Evolutionary conservation across 176 grass and related monocot species (phyloP).

Genomic region (Eremochloa ophiuroides): DNA sequence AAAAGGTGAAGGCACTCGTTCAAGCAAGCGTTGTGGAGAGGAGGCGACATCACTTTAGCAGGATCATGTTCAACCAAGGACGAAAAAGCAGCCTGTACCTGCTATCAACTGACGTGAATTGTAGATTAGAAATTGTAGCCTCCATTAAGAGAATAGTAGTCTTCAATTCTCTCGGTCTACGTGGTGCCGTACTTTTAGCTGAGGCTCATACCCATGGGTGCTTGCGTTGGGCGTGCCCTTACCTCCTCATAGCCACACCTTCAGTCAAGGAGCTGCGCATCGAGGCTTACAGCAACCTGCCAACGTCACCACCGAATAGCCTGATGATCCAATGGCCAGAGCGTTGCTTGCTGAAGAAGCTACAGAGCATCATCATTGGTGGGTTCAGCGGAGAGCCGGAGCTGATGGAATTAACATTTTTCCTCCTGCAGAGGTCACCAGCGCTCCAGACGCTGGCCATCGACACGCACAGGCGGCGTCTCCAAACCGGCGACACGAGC

Average conservation of each 20-base stretch:
- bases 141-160: too few relatives aligned
- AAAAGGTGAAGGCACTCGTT: too few relatives aligned
- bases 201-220: too few relatives aligned
- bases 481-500: rapidly evolving
- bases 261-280: not conserved
- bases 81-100: too few relatives aligned
- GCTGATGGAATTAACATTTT: not conserved
- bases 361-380: not conserved
- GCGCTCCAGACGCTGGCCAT: not conserved
- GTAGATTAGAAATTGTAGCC: too few relatives aligned
- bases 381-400: not conserved
- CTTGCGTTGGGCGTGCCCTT: too few relatives aligned
- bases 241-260: not conserved
- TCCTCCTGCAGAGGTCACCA: not conserved
- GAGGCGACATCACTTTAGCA: too few relatives aligned
- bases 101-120: too few relatives aligned
- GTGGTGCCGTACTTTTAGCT: too few relatives aligned
- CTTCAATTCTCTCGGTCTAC: too few relatives aligned
- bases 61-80: too few relatives aligned
- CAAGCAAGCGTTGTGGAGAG: too few relatives aligned
- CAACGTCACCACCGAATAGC: not conserved
- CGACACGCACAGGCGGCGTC: not conserved
- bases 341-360: not conserved
- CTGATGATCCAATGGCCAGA: not conserved
- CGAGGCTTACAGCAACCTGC: not conserved